phyloP scores from a whole-genome alignment of 768 basidiomycete species.

The Tubosaeta sp. region DNA sequence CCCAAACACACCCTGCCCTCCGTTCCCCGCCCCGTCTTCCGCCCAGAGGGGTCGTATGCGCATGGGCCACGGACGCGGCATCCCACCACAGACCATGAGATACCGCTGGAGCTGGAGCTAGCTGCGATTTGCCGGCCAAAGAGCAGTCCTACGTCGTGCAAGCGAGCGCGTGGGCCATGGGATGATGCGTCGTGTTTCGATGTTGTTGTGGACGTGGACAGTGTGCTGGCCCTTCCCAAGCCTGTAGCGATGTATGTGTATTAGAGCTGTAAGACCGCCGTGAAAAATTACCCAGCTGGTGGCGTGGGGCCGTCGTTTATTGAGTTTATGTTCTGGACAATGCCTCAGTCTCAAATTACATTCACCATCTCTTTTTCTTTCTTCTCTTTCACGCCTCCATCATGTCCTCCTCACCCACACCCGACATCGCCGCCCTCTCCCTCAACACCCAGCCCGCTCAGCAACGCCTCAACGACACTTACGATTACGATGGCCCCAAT shows the following conservation, averaged over 20 bases:
- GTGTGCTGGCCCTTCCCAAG: slow-evolving; percentile 42
- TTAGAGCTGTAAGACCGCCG: neutral
- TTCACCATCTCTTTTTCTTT: slow-evolving; percentile 17
- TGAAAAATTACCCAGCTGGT: slow-evolving; percentile 9
- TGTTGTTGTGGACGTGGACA: slow-evolving; percentile 43
- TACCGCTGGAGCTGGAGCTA: slow-evolving; percentile 20
- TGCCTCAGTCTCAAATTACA: neutral
- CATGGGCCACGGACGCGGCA: slow-evolving; percentile 11
- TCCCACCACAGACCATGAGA: slow-evolving; percentile 15
- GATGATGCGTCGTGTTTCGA: slow-evolving; percentile 47
- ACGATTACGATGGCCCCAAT: slow-evolving; percentile 71
- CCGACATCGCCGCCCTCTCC: slow-evolving; percentile 75
- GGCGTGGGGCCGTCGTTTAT: slow-evolving; percentile 32
- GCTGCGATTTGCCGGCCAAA: slow-evolving; percentile 15
- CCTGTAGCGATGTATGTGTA: slow-evolving; percentile 35
- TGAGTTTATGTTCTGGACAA: slow-evolving; percentile 5
- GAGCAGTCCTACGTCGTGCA: slow-evolving; percentile 8
- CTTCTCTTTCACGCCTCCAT: slow-evolving; percentile 33
- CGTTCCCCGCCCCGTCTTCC: slow-evolving; percentile 53
- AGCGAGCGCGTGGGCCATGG: slow-evolving; percentile 50
- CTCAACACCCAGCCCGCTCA: slow-evolving; percentile 58
- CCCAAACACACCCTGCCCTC: slow-evolving; percentile 67
- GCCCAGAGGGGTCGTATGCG: slow-evolving; percentile 28
- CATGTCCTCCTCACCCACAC: slow-evolving; percentile 77
- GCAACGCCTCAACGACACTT: slow-evolving; percentile 83